phyloP scores from a whole-genome alignment of 2,329 filamentous ascomycete species.

The Pestalotiopsis sp. region DNA sequence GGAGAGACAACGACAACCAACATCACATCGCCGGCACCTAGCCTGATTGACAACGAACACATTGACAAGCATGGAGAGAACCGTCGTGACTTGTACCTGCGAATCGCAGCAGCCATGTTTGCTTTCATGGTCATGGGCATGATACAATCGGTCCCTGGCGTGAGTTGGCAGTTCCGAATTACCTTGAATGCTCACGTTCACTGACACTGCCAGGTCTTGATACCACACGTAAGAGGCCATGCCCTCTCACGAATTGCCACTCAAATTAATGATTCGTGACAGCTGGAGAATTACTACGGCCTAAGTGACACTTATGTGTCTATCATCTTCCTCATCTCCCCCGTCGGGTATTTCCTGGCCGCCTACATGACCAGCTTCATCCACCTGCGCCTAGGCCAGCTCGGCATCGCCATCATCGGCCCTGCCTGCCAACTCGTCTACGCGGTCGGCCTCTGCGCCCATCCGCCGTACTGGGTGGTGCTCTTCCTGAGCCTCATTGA shows the following conservation, averaged over 20 bases:
- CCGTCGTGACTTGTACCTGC: background rate
- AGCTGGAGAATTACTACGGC: conserved; percentile 40
- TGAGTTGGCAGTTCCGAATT: background rate
- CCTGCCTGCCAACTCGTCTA: conserved; percentile 38
- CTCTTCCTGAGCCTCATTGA: conserved; percentile 33
- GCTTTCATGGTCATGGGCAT: conserved; percentile 9
- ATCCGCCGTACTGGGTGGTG: conserved; percentile 33
- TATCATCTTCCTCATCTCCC: conserved; percentile 43
- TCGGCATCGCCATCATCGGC: conserved; percentile 40
- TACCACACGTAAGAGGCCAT: conserved; percentile 1
- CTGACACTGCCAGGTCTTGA: conserved; percentile 1
- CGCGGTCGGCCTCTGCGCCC: conserved; percentile 28
- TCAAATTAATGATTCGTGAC: background rate
- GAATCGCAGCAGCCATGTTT: conserved; percentile 1
- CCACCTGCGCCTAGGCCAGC: conserved; percentile 42
- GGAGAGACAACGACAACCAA: background rate
- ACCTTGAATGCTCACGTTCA: background rate
- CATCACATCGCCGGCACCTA: background rate
- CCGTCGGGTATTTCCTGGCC: conserved; percentile 45
- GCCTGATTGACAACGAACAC: background rate
- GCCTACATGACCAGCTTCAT: conserved; percentile 40
- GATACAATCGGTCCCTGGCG: conserved; percentile 3
- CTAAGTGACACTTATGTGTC: conserved; percentile 46
- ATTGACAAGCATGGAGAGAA: background rate
- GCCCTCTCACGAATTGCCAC: too few species aligned